These are phyloP conservation scores for Fusarium oxysporum DNA, from an alignment of 2,329 filamentous ascomycete genomes.

Conservation along the genomic window DNA sequence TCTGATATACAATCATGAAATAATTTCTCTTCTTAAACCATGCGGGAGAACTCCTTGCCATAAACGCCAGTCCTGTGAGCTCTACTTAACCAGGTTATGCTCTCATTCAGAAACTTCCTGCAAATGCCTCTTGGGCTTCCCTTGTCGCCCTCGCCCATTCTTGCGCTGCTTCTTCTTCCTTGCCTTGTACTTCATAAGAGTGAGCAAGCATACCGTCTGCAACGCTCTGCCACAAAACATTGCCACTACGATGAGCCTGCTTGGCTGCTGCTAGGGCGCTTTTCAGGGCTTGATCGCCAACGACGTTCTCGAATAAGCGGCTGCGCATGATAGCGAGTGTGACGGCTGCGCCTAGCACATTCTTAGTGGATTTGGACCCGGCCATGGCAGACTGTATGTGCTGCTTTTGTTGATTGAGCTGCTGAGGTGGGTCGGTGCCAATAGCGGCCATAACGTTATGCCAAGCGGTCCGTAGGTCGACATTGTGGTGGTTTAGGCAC, in stretches of 20 bases:
- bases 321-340: conserved; percentile 87
- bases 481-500: conserved; percentile 76
- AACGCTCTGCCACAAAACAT: conserved; percentile 82
- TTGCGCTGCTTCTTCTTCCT: conserved; percentile 57
- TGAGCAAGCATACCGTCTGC: conserved; percentile 82
- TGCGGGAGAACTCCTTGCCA: conserved; percentile 42
- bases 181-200: conserved; percentile 79
- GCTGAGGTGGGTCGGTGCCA: conserved; percentile 68
- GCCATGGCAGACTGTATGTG: conserved; percentile 79
- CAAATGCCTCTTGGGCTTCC: conserved; percentile 58
- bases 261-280: conserved; percentile 76
- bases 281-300: conserved; percentile 84
- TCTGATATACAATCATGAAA: conserved; percentile 46
- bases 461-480: conserved; percentile 82
- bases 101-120: conserved; percentile 44
- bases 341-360: conserved; percentile 84
- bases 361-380: conserved; percentile 75
- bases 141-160: conserved; percentile 57
- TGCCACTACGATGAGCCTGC: conserved; percentile 76
- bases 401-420: conserved; percentile 82
- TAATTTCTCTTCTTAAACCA: conserved; percentile 37
- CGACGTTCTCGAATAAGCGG: conserved; percentile 83
- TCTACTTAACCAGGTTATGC: conserved; percentile 20
- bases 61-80: conserved; percentile 38
- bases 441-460: conserved; percentile 79